These are phyloP conservation scores for Malus fusca DNA, from an alignment of 306 rosid genomes.

Conservation along the genomic window DNA sequence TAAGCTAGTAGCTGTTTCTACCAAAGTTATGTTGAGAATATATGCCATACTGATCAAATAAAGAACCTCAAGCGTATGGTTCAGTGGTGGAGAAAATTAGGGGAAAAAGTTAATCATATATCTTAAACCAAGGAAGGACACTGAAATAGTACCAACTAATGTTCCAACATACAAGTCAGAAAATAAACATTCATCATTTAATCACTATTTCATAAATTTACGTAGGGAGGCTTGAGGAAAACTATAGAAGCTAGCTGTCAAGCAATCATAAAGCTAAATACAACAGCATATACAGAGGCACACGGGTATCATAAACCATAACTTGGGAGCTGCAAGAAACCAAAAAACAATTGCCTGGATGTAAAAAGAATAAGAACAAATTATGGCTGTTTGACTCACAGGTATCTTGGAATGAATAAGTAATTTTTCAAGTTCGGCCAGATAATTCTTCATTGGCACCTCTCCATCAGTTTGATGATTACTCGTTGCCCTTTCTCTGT, in stretches of 20 bases:
- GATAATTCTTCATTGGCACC: constrained; percentile 33
- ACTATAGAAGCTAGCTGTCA: neutral
- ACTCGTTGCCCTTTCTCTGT: constrained; percentile 28
- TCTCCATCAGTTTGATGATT: constrained; percentile 29
- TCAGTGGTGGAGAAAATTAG: neutral
- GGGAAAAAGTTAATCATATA: neutral
- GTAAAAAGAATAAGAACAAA: neutral
- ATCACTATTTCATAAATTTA: neutral
- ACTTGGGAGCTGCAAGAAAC: constrained; percentile 2
- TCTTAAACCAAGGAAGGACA: neutral
- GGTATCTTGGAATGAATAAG: constrained; percentile 78
- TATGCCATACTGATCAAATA: neutral
- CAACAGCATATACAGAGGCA: neutral
- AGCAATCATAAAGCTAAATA: neutral
- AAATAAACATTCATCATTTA: neutral
- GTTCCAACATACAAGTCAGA: too few species aligned
- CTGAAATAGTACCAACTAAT: neutral
- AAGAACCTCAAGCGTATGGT: neutral
- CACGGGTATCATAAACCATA: neutral
- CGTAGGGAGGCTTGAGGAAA: neutral
- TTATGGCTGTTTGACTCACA: constrained; percentile 48
- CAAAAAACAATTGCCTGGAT: neutral
- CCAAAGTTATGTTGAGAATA: neutral
- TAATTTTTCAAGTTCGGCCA: constrained; percentile 72
- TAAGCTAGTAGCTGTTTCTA: neutral